phyloP scores from a whole-genome alignment of 345 rosid species.

The Eucalyptus sp. region DNA sequence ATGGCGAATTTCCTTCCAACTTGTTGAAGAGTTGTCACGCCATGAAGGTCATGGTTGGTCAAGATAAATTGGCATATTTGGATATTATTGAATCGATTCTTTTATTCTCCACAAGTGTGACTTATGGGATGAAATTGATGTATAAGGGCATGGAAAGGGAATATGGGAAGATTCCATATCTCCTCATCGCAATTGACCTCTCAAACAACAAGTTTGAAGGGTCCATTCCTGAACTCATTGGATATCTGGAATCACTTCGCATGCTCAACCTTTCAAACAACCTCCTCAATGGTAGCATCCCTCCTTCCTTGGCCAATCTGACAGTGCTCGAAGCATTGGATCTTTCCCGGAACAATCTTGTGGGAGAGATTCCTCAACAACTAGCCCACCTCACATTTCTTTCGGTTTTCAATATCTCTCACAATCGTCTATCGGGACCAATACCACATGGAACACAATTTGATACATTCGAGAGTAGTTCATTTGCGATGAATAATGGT shows the following conservation, averaged over 20 bases:
- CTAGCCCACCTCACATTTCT: not conserved
- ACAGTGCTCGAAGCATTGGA: not conserved
- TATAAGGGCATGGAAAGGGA: not conserved
- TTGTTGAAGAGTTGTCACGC: not conserved
- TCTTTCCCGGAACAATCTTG: not conserved
- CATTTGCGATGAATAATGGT: not conserved
- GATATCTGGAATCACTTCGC: not conserved
- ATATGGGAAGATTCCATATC: not conserved
- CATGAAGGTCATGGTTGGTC: not conserved
- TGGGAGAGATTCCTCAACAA: not conserved
- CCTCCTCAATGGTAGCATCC: not conserved
- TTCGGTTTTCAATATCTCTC: not conserved
- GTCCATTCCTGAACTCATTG: not conserved
- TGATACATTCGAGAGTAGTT: not conserved
- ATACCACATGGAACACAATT: not conserved
- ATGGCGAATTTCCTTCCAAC: not conserved
- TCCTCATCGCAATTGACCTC: not conserved
- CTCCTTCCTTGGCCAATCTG: not conserved
- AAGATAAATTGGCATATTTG: not conserved
- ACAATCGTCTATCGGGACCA: not conserved
- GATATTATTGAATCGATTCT: accelerated
- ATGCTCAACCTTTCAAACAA: not conserved
- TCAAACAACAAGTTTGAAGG: not conserved
- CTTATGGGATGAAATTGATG: not conserved
- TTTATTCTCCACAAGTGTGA: accelerated